Evolutionary conservation across 2,329 filamentous ascomycete species (phyloP), one percentile per base, ranked within the genome.

Genomic region (Golovinomyces cichoracearum): DNA sequence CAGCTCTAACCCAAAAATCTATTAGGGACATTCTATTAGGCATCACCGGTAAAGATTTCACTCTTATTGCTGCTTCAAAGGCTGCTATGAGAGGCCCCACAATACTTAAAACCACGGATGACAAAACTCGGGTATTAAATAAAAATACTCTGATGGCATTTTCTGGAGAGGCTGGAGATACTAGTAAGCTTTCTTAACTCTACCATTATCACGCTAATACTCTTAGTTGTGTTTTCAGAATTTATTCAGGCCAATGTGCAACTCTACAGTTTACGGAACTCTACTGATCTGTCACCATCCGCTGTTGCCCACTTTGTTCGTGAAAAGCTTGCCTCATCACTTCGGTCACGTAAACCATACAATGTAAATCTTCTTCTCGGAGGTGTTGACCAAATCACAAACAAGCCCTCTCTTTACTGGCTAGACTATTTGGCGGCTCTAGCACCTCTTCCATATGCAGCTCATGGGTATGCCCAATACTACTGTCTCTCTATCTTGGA

Each of bases 41-140:
- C 62, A 93, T 98, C 65, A 94, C 88, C 52, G 92, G 90, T 70
- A 93, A 93, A 72, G 92, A 98, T 75, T 98, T 94, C 66, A 92
- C 86, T 69, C 78, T 98, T 73, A 78, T 98, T 64, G 90, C 85
- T 60, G 83, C 90, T 60, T 95, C 86, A 54, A 95, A 98, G 72
- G 90, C 90, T 63, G 83, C 86, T 60, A 95, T 95, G 86, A 79
- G 90, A 69, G 90, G 90, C 60, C 83, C 85, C 54, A 94, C 88
- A 51, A 81, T 98, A 65, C 78, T 98, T 63, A 98, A 98, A 68
- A 76, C 83, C 50, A 74, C 77, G 56, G 92, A 98, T 66, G 88
- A 98, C 74, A 98, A 98, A 76, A 98, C 90, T 55, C 76, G 84
- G 63, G 68, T 74, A 56, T 71, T 98, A 57, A 98, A 93, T 73